Percentiles rank a stretch among this genome's conserved stretches.
phyloP scores from a whole-genome alignment of 2,329 filamentous ascomycete genomes.

The Cercospora sesami region DNA sequence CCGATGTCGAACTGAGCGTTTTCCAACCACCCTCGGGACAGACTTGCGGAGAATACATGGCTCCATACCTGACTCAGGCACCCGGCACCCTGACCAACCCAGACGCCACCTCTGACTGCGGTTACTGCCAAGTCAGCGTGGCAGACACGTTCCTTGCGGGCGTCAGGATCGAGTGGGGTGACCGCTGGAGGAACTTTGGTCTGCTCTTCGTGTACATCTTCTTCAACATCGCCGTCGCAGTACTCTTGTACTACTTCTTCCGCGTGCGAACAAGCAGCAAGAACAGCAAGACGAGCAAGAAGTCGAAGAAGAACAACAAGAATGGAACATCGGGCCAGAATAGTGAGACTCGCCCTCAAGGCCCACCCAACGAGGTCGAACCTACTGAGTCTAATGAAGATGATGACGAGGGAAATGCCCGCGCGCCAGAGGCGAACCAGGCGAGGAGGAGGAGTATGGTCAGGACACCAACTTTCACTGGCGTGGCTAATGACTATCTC shows the following conservation, averaged over 20 bases:
- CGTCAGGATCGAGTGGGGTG: conserved; percentile 46
- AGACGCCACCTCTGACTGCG: conserved; percentile 48
- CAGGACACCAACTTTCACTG: conserved; percentile 7
- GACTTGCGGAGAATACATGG: conserved; percentile 50
- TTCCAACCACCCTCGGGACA: conserved; percentile 46
- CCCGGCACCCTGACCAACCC: conserved; percentile 49
- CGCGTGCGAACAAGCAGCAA: conserved; percentile 47
- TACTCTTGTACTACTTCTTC: conserved; percentile 64
- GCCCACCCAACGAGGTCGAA: conserved; percentile 5
- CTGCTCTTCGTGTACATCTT: conserved; percentile 66
- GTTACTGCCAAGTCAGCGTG: conserved; percentile 49
- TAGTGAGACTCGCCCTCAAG: conserved; percentile 9
- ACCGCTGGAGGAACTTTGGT: conserved; percentile 69
- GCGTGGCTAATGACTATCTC: conserved; percentile 17
- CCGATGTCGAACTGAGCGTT: conserved; percentile 43
- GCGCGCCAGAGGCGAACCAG: conserved; percentile 7
- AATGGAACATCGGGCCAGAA: conserved; percentile 4
- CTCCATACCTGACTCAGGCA: conserved; percentile 40
- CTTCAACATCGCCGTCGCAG: conserved; percentile 62
- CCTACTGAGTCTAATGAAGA: conserved; percentile 5
- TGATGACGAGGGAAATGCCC: conserved; percentile 9
- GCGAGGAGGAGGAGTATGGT: conserved; percentile 5
- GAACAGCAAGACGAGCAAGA: conserved; percentile 27
- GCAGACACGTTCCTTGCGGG: conserved; percentile 52
- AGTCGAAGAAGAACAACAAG: conserved; percentile 19